Base-by-base conservation (phyloP, 2,329 filamentous ascomycete genomes). In the Davidsoniella virescens region DNA sequence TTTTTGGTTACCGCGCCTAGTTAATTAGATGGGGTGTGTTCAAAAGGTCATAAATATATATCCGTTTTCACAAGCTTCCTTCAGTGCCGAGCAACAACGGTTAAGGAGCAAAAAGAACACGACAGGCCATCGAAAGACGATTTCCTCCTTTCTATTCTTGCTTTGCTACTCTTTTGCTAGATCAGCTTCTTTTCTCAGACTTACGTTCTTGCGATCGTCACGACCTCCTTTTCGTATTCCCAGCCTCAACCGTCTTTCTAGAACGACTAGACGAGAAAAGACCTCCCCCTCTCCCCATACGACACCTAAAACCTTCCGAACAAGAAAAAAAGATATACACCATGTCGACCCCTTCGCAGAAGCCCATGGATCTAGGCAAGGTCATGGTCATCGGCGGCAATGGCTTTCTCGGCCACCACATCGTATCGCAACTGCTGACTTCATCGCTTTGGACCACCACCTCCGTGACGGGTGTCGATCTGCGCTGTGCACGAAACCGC, bases 321-420 rank as follows among this genome's bases (percentile, higher is more conserved):
- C 6, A 33, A 33, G 12, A 33, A 12, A 5, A 33, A 12, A 23
- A 23, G 20, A 23, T 23, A 12, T 12, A 9, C 12, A 9, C 9
- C 29, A 33, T 33, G 29, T 33, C 29, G 12, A 33, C 29, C 12
- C 29, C 29, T 12, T 33, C 29, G 29, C 29, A 33, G 12, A 4
- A 33, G 29, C 49, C 26, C 51, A 40, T 41, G 47, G 56, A 63
- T 50, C 70, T 87, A 47, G 83, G 83, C 61, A 77, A 73, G 56
- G 82, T 87, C 59, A 72, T 88, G 57, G 80, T 92, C 57, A 79
- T 90, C 57, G 85, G 85, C 59, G 85, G 85, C 62, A 88, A 85
- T 62, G 85, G 85, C 56, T 90, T 92, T 66, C 73, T 92, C 14
- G 85, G 85, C 62, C 81, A 84, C 66, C 83, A 90, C 67, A 81